Percentiles rank a stretch among this genome's conserved stretches.
These are phyloP conservation scores for Periconia macrospinosa DNA, from an alignment of 2,329 filamentous ascomycete genomes.

Conservation along the genomic window DNA sequence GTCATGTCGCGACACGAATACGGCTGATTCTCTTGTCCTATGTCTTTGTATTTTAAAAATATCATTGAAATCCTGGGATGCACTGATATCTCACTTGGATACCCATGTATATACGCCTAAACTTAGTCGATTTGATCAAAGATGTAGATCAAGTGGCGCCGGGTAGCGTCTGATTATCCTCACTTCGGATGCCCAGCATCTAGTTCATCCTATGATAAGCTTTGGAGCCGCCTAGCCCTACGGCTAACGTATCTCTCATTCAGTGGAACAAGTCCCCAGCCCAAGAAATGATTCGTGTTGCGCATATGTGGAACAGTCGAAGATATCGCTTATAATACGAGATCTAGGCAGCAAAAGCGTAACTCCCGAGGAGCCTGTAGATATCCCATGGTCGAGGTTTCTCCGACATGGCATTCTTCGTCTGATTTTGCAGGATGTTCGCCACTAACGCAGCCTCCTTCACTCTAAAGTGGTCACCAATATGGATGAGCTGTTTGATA, in stretches of 20 bases:
- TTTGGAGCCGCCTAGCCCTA: neutral
- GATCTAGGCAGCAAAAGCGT: constrained; percentile 14
- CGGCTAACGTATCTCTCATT: neutral
- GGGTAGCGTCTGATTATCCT: neutral
- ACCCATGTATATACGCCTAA: neutral
- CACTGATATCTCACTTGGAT: neutral
- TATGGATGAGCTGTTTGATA: constrained; percentile 7
- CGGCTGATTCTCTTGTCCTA: neutral
- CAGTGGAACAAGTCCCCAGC: neutral
- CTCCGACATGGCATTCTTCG: neutral
- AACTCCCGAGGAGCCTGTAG: constrained; percentile 17
- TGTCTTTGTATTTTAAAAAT: no score
- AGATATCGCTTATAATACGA: neutral
- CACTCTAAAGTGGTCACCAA: constrained; percentile 15
- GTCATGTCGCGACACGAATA: neutral
- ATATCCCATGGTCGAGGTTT: constrained; percentile 13
- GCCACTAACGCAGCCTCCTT: constrained; percentile 13
- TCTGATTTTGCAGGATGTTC: constrained; percentile 5
- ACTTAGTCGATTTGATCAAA: neutral
- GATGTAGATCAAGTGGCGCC: neutral
- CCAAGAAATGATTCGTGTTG: neutral
- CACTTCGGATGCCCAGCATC: neutral
- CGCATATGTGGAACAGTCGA: neutral
- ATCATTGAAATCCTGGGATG: no score
- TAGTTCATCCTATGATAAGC: neutral